Evolutionary conservation across 768 basidiomycete genomes (phyloP).

Genomic region (Dacryopinax primogenitus): DNA sequence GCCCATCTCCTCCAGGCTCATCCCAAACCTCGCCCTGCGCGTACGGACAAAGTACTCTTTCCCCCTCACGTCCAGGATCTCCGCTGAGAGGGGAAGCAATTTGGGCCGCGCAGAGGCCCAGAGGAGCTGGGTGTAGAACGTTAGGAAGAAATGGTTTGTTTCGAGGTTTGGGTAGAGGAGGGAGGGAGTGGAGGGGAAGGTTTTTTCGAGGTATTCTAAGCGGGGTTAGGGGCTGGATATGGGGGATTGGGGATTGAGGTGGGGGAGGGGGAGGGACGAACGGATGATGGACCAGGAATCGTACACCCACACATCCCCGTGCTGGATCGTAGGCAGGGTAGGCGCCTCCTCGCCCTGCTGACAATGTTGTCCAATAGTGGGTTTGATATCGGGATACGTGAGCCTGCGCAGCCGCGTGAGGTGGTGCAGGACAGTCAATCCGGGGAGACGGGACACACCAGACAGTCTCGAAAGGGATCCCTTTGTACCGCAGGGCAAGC

Average conservation of each 20-base stretch:
- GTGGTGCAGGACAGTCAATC: not conserved
- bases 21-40: not conserved
- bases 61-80: not conserved
- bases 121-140: not conserved
- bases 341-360: not conserved
- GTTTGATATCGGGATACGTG: not conserved
- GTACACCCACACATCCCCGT: not conserved
- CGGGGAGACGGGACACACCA: not conserved
- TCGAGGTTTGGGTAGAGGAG: not conserved
- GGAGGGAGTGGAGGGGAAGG: not conserved
- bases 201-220: not conserved
- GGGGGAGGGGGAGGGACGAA: not conserved
- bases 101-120: not conserved
- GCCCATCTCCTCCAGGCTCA: not conserved
- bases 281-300: not conserved
- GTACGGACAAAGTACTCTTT: not conserved
- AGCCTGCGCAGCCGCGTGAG: not conserved
- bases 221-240: not conserved
- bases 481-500: not conserved
- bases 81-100: not conserved
- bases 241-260: not conserved
- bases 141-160: not conserved
- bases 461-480: conserved; percentile 4
- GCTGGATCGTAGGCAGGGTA: not conserved
- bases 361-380: not conserved